Base-by-base conservation (phyloP, 306 rosid species). In the Astragalus membranaceus region DNA sequence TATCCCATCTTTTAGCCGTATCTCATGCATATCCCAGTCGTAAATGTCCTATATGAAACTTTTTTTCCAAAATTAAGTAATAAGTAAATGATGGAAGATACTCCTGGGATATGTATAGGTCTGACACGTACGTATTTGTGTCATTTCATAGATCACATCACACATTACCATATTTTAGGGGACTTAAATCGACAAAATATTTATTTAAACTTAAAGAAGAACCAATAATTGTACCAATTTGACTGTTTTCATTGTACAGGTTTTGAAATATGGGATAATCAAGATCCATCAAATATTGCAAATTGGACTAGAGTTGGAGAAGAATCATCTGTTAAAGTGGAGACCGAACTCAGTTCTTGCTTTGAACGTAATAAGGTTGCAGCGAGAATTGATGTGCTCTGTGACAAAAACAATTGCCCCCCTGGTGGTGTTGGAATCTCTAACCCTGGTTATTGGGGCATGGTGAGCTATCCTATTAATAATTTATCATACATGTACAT, bases 391-490 rank as follows among this genome's bases (percentile, higher is more conserved):
- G 87, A 88, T 32, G 91, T 91, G 69, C 74, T 83, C 73, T 78
- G 78, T 48, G 74, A 78, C 14, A n/a, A n/a, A n/a, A n/a, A n/a
- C n/a, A 11, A 48, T 9, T 78, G 81, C 13, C 17, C 86, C 55
- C 13, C 68, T 54, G 79, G 61, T 10, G 93, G 86, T 10, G 93
- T 88, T 79, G 96, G 96, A 69, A 33, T 88, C 70, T 87, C 85
- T 73, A 88, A 91, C 65, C 97, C 96, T 0, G 96, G 93, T 8
- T 88, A 66, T 57, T 88, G 91, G 91, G 96, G 96, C 81, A 85
- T 88, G 93, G 96, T 26, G 30, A 26, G 30, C 30, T 26, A 26
- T 20, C 23, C 23, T 20, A n/a, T n/a, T n/a, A n/a, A n/a, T n/a
- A n/a, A n/a, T n/a, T 23, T 23, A 23, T 23, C 26, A 23, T 23